Conservation (phyloP, 768 basidiomycete genomes). For the Daedalea quercina region DNA sequence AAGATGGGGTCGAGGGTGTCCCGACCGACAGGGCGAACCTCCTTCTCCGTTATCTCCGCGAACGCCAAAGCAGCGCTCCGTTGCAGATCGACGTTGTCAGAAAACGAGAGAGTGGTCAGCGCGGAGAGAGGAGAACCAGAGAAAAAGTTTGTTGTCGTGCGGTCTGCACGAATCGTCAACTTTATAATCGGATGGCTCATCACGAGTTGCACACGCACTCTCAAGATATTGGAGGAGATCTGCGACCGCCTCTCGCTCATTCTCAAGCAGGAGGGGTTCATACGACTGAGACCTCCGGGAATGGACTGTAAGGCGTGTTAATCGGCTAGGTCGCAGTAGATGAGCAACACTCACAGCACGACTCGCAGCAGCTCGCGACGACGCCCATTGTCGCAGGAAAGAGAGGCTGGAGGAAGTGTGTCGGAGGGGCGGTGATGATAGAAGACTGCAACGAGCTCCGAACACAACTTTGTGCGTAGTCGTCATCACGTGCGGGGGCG, state of each 20-base stretch:
- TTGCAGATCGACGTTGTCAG: slow-evolving; percentile 98
- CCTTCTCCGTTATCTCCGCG: slow-evolving; percentile 99
- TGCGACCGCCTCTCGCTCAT: slow-evolving; percentile 96
- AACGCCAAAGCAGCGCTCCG: slow-evolving; percentile 96
- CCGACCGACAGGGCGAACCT: slow-evolving; percentile 91
- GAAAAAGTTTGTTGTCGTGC: slow-evolving; percentile 98
- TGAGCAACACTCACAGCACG: slow-evolving; percentile 54
- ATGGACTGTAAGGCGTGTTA: slow-evolving; percentile 41
- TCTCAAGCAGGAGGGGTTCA: slow-evolving; percentile 82
- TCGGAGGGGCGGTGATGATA: slow-evolving; percentile 2
- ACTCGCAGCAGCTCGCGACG: slow-evolving; percentile 75
- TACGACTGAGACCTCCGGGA: slow-evolving; percentile 83
- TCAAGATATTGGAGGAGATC: slow-evolving; percentile 96
- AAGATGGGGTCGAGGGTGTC: slow-evolving; percentile 98
- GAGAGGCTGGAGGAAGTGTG: slow-evolving; percentile 1
- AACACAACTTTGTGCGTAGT: neutral
- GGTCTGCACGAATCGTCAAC: slow-evolving; percentile 47
- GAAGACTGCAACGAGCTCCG: slow-evolving; percentile 1
- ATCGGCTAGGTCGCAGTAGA: neutral
- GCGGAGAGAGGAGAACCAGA: slow-evolving; percentile 86
- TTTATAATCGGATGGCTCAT: neutral
- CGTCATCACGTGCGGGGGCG: neutral
- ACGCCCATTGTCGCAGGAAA: slow-evolving; percentile 51
- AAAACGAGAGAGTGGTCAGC: slow-evolving; percentile 94
- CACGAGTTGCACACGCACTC: slow-evolving; percentile 51